Base-by-base conservation (phyloP, 768 basidiomycete genomes). In the Pisolithus marmoratus region DNA sequence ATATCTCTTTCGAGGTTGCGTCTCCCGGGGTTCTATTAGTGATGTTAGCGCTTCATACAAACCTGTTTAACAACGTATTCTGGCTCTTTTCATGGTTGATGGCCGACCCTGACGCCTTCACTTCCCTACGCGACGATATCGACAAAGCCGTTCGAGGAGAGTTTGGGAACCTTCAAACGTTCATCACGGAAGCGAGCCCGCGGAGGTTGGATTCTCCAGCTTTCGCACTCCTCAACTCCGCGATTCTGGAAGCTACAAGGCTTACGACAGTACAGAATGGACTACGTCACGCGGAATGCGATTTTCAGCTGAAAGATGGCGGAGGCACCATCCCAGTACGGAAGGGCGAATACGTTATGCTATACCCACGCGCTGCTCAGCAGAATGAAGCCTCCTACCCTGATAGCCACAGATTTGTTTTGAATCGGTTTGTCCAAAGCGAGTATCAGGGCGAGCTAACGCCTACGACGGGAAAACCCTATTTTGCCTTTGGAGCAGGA, bases 51-150 rank as follows among this genome's bases (percentile, higher is more conserved):
- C 42, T 55, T 8, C 62, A 64, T 23, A 64, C 50, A 49, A 65
- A 66, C 4, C 54, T 48, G 0, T 4, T 65, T 24, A 58, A 50
- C 54, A 64, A 54, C 45, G 34, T 58, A 0, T 57, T 61, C 29
- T 62, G 63, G n/a, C 46, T 54, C 31, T 24, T 65, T 3, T 51
- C 60, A 1, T 62, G 53, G 34, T 66, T 82, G 24, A 66, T 81
- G 38, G 69, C 72, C 45, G 63, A 75, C 50, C 75, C 75, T 1
- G 61, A 64, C 15, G 71, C 67, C 2, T 67, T 80, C 62, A 66
- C 69, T 26, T 74, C 70, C 43, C 69, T 80, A 4, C 74, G 75
- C 4, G 63, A 67, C 4, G 77, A 82, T 51, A 63, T 82, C 15
- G 79, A 81, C 31, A 20, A 9, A 5, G 62, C 53, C 1, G 51